These are phyloP conservation scores for Adansonia gregorii DNA, from an alignment of 441 rosid species.

Conservation along the genomic window DNA sequence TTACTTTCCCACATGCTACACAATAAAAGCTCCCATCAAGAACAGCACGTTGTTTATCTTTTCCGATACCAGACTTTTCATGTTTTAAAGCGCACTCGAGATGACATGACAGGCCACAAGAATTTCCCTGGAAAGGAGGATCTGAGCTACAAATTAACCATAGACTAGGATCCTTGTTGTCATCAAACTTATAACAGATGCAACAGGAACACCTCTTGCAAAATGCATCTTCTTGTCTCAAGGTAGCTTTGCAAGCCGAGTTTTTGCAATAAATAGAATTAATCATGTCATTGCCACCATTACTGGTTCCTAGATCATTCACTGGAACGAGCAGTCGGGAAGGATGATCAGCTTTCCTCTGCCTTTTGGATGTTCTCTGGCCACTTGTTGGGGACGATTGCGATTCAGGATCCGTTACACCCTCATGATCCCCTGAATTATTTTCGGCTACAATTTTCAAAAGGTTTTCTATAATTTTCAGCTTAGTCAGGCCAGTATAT, in stretches of 20 bases:
- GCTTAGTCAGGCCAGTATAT: conserved; percentile 92
- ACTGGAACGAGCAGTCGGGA: conserved; percentile 59
- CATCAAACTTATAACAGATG: conserved; percentile 80
- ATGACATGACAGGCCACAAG: conserved; percentile 15
- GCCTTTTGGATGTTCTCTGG: conserved; percentile 64
- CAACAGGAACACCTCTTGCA: conserved; percentile 97
- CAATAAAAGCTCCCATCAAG: conserved; percentile 83
- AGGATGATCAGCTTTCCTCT: conserved; percentile 79
- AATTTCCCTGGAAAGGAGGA: conserved; percentile 1
- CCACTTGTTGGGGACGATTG: conserved; percentile 42
- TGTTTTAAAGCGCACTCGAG: conserved; percentile 14
- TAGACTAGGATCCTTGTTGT: conserved; percentile 92
- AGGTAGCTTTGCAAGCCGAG: conserved; percentile 81
- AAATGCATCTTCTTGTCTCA: conserved; percentile 63
- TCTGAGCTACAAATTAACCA: conserved; percentile 63
- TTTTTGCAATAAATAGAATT: conserved; percentile 68
- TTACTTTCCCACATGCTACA: conserved; percentile 72
- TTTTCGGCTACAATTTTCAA: conserved; percentile 79
- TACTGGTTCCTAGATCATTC: conserved; percentile 41
- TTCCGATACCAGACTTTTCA: not conserved
- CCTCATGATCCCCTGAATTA: conserved; percentile 56
- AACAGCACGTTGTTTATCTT: conserved; percentile 35
- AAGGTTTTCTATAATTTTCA: conserved; percentile 90
- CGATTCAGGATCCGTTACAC: conserved; percentile 42
- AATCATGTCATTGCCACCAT: conserved; percentile 34